A percentile compares a stretch with the other conserved stretches of the same genome.
Conservation (phyloP, 2,329 filamentous ascomycete genomes). For the Colletotrichum zoysiae region DNA sequence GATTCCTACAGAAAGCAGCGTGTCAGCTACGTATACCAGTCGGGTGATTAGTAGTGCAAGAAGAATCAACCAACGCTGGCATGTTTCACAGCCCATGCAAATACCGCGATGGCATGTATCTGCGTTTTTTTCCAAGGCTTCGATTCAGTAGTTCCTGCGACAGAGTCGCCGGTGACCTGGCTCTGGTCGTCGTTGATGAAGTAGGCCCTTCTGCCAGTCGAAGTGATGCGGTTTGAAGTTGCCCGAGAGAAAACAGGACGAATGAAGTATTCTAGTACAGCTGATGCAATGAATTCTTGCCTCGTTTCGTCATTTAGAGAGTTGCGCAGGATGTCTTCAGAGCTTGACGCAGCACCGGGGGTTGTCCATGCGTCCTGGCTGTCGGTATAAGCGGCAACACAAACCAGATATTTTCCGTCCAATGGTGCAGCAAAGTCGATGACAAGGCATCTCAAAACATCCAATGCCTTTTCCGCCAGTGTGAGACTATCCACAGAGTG, state of each 20-base stretch:
- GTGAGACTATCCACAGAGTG: not conserved
- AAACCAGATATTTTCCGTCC: conserved; percentile 47
- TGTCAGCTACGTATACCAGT: conserved; percentile 30
- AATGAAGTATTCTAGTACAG: conserved; percentile 72
- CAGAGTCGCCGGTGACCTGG: not conserved
- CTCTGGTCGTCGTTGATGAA: conserved; percentile 53
- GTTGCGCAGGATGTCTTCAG: conserved; percentile 50
- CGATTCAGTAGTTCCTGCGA: conserved; percentile 44
- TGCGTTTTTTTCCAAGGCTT: conserved; percentile 71
- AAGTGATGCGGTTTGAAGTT: conserved; percentile 65
- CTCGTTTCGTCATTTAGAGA: conserved; percentile 44
- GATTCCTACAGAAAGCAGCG: conserved; percentile 48
- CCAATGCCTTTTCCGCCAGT: conserved; percentile 3
- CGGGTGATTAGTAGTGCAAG: too few relatives aligned
- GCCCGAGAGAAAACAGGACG: conserved; percentile 75
- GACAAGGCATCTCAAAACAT: conserved; percentile 13
- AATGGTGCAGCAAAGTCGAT: conserved; percentile 6
- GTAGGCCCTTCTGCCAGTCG: conserved; percentile 66
- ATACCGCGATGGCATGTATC: conserved; percentile 50
- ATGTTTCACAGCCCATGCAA: conserved; percentile 70
- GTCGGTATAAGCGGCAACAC: conserved; percentile 50
- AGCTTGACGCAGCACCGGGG: conserved; percentile 46
- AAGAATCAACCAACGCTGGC: conserved; percentile 59
- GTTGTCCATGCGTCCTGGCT: conserved; percentile 56
- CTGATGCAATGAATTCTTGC: conserved; percentile 61